A percentile compares a stretch with the other conserved stretches of the same genome.
phyloP scores from a whole-genome alignment of 345 rosid species.

The Eutrema japonicum region DNA sequence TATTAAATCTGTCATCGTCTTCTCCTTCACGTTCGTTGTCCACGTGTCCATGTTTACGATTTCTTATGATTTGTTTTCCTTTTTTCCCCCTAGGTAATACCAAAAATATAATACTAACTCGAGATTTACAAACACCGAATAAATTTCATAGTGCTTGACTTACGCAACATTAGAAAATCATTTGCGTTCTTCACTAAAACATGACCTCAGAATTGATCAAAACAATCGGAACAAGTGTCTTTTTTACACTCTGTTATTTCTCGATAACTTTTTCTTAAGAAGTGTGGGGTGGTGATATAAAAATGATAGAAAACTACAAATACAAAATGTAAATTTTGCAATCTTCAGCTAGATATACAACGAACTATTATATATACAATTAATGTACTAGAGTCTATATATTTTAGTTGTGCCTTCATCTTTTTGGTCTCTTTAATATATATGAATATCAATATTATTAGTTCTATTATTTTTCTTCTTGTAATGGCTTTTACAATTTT shows the following conservation, averaged over 20 bases:
- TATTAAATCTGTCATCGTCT: slow-evolving; percentile 34
- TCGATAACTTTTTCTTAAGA: neutral
- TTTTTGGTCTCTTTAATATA: neutral
- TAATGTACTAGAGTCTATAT: neutral
- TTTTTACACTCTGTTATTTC: neutral
- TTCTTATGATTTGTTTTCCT: neutral
- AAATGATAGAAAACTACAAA: neutral
- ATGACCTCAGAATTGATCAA: slow-evolving; percentile 25
- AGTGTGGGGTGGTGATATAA: neutral
- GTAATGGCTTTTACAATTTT: neutral
- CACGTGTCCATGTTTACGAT: slow-evolving; percentile 17
- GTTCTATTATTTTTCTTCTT: neutral
- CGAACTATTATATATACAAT: neutral
- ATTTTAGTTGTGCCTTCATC: neutral
- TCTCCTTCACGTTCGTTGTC: slow-evolving; percentile 38
- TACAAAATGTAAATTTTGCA: neutral
- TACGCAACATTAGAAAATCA: slow-evolving; percentile 19
- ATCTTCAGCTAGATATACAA: neutral
- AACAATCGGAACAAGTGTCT: slow-evolving; percentile 10
- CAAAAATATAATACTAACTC: slow-evolving; percentile 25
- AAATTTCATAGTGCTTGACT: slow-evolving; percentile 25
- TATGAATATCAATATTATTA: neutral
- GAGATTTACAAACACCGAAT: slow-evolving; percentile 42
- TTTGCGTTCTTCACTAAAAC: slow-evolving; percentile 25
- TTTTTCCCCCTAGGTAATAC: no score